Conservation (phyloP, 2,329 filamentous ascomycete genomes). For the Orbilia ellipsospora region DNA sequence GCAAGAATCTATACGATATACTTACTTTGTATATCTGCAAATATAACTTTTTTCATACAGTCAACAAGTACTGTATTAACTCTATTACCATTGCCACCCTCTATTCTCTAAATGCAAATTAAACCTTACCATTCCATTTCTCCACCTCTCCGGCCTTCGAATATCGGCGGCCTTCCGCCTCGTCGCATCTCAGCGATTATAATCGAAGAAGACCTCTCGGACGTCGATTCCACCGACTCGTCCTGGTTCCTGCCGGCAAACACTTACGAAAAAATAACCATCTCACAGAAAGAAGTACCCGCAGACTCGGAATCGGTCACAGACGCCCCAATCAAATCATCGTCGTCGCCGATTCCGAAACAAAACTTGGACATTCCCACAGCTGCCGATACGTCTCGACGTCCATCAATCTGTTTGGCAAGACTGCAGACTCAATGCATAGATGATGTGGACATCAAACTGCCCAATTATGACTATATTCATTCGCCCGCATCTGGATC, state of each 20-base stretch:
- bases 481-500: slow-evolving; percentile 26
- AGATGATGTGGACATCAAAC: slow-evolving; percentile 41
- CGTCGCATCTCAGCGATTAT: slow-evolving; percentile 52
- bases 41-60: slow-evolving; percentile 34
- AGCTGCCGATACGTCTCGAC: slow-evolving; percentile 52
- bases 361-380: slow-evolving; percentile 38
- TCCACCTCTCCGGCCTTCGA: slow-evolving; percentile 46
- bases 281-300: slow-evolving; percentile 45
- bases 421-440: slow-evolving; percentile 30
- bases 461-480: slow-evolving; percentile 51
- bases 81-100: slow-evolving; percentile 1
- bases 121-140: slow-evolving; percentile 45
- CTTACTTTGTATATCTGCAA: slow-evolving; percentile 8
- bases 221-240: slow-evolving; percentile 44
- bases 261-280: slow-evolving; percentile 50
- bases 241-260: slow-evolving; percentile 54
- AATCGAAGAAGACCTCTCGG: slow-evolving; percentile 51
- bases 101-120: slow-evolving; percentile 47
- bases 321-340: slow-evolving; percentile 10
- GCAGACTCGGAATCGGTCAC: slow-evolving; percentile 23
- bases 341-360: not conserved
- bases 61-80: slow-evolving; percentile 23
- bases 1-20: slow-evolving; percentile 20
- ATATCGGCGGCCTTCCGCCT: slow-evolving; percentile 33
- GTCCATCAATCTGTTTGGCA: slow-evolving; percentile 42